phyloP scores from a whole-genome alignment of 768 basidiomycete genomes.

The Hericium alpestre region DNA sequence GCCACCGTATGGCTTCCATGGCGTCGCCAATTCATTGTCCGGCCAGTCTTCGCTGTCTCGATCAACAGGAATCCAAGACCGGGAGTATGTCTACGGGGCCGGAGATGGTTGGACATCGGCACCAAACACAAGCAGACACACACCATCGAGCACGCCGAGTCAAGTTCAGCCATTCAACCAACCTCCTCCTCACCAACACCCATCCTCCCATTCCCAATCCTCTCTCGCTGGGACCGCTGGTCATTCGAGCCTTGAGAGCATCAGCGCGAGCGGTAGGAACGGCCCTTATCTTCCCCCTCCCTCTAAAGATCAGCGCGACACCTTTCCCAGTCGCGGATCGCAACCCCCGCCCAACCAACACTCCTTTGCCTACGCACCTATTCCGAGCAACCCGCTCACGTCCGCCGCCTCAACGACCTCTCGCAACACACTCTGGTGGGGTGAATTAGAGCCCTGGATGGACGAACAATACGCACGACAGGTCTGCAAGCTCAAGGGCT shows the following conservation, averaged over 20 bases:
- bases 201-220: constrained; percentile 23
- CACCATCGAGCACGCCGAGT: constrained; percentile 8
- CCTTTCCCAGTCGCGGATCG: constrained; percentile 10
- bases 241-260: constrained; percentile 4
- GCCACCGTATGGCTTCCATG: constrained; percentile 8
- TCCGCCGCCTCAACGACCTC: constrained; percentile 18
- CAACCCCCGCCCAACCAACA: constrained; percentile 14
- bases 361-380: constrained; percentile 16
- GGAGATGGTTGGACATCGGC: constrained; percentile 21
- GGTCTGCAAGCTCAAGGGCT: constrained; percentile 77
- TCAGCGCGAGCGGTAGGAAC: neutral
- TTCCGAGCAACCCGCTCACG: constrained; percentile 20
- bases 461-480: constrained; percentile 90
- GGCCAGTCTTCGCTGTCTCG: constrained; percentile 23
- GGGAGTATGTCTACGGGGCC: constrained; percentile 22
- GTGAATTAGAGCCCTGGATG: constrained; percentile 92
- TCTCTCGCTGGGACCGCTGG: constrained; percentile 17
- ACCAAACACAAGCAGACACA: constrained; percentile 23
- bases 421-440: constrained; percentile 72
- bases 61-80: constrained; percentile 27
- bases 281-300: constrained; percentile 15
- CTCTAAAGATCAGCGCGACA: constrained; percentile 23
- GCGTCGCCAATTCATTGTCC: constrained; percentile 13
- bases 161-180: constrained; percentile 33
- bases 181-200: constrained; percentile 14